These are phyloP conservation scores for Malassezia sp. DNA, from an alignment of 1,284 basidiomycete species.

Conservation along the genomic window DNA sequence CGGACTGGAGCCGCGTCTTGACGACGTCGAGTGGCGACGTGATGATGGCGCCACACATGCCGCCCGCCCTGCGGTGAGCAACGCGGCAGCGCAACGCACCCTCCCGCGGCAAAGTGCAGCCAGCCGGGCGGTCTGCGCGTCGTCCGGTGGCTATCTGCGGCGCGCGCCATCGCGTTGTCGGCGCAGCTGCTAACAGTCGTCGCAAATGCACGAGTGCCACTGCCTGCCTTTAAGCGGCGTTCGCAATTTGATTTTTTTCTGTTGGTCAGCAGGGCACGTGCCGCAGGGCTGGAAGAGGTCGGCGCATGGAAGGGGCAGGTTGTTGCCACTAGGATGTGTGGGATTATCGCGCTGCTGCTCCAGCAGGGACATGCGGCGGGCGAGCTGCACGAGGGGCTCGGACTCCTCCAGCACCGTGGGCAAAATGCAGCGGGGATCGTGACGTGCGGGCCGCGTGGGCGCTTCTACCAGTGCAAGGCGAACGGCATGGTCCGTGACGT, in stretches of 20 bases:
- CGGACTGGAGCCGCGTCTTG: slow-evolving; percentile 89
- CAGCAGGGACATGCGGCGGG: slow-evolving; percentile 31
- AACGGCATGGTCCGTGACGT: slow-evolving; percentile 99
- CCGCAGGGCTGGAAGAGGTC: too few species aligned
- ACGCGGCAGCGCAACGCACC: slow-evolving; percentile 32
- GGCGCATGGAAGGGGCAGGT: too few species aligned
- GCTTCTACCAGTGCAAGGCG: slow-evolving; percentile 97
- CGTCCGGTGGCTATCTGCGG: not conserved
- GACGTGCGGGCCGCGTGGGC: slow-evolving; percentile 85
- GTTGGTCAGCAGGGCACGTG: too few species aligned
- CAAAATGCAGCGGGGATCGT: slow-evolving; percentile 98
- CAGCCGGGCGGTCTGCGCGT: slow-evolving; percentile 22
- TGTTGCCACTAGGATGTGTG: slow-evolving; percentile 29
- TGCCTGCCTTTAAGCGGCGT: not conserved
- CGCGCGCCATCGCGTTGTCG: not conserved
- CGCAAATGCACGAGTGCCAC: not conserved
- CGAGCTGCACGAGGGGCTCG: slow-evolving; percentile 46
- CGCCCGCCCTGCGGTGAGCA: slow-evolving; percentile 60
- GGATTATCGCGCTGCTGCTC: slow-evolving; percentile 41
- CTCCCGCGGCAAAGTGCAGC: slow-evolving; percentile 50
- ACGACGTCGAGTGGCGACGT: slow-evolving; percentile 97
- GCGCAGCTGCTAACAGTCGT: not conserved
- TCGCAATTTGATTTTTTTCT: too few species aligned
- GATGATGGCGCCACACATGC: slow-evolving; percentile 93
- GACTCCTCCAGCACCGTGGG: slow-evolving; percentile 51